Conservation (phyloP, 345 rosid species). For the Eucalyptus curtisii region DNA sequence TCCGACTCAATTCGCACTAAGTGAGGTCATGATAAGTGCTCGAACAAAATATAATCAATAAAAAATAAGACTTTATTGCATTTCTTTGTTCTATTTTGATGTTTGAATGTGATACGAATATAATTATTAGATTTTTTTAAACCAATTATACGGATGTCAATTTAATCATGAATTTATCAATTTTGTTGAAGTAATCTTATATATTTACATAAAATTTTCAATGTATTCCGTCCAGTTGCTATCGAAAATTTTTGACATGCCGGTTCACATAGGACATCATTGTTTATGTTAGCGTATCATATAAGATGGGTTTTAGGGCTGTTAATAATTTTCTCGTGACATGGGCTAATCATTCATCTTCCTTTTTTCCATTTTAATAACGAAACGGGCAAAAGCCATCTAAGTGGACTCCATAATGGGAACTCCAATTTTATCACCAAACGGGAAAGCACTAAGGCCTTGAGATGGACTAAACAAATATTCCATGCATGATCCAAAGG, state of each 20-base stretch:
- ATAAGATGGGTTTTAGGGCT: not conserved
- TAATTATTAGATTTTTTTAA: no score
- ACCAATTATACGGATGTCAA: rapidly evolving
- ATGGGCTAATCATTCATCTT: rapidly evolving
- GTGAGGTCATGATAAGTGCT: not conserved
- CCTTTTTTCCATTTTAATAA: no score
- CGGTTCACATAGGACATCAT: not conserved
- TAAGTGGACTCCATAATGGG: not conserved
- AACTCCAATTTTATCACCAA: not conserved
- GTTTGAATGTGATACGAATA: no score
- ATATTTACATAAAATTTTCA: no score
- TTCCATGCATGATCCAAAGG: not conserved
- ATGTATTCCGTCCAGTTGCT: rapidly evolving
- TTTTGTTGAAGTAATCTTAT: rapidly evolving
- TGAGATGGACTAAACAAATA: not conserved
- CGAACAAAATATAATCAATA: not conserved
- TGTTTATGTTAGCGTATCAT: rapidly evolving
- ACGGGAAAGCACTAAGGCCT: not conserved
- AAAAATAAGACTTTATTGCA: not conserved
- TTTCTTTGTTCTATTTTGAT: not conserved
- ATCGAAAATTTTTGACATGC: rapidly evolving
- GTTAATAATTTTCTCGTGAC: not conserved
- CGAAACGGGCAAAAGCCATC: not conserved
- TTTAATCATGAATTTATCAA: no score
- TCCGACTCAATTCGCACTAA: rapidly evolving